A percentile compares a stretch with the other conserved stretches of the same genome.
phyloP scores from a whole-genome alignment of 352 stramenopile species.

The Thraustochytrium striatum region DNA sequence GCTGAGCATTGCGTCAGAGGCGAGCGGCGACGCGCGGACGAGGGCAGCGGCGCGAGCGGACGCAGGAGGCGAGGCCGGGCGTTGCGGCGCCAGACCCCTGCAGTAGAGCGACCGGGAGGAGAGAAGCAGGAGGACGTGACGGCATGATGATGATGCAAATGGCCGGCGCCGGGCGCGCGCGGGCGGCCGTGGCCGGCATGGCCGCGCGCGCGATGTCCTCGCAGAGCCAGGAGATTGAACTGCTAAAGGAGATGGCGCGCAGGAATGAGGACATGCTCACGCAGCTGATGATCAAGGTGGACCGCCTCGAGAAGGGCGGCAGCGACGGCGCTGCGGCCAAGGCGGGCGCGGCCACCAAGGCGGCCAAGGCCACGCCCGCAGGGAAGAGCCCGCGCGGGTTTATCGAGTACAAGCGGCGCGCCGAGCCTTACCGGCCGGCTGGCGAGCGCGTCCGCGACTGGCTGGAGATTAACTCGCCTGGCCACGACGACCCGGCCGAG shows the following conservation, averaged over 20 bases:
- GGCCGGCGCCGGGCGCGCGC: too few relatives aligned
- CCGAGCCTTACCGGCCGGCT: constrained; percentile 87
- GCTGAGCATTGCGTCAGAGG: too few relatives aligned
- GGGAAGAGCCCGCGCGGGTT: constrained; percentile 42
- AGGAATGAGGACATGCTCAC: constrained; percentile 45
- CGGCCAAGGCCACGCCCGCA: constrained; percentile 23
- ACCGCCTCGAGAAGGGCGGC: constrained; percentile 13
- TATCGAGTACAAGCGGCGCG: constrained; percentile 72
- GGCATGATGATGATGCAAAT: background rate
- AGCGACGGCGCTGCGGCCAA: background rate
- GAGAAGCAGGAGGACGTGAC: background rate
- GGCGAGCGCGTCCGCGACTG: constrained; percentile 89
- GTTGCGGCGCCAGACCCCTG: too few relatives aligned
- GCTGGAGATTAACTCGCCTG: constrained; percentile 89
- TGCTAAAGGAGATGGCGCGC: background rate
- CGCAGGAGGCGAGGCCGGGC: background rate
- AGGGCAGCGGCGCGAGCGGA: too few relatives aligned
- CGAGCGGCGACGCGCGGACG: background rate
- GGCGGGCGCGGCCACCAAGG: background rate
- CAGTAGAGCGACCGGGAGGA: background rate
- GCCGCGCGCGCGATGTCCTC: too few relatives aligned
- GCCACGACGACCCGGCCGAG: constrained; percentile 74
- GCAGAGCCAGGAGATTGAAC: background rate
- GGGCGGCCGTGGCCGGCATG: background rate
- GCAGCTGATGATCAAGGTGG: constrained; percentile 46